These are phyloP conservation scores for Xerocomellus amylosporus DNA, from an alignment of 768 basidiomycete genomes.

Conservation along the genomic window DNA sequence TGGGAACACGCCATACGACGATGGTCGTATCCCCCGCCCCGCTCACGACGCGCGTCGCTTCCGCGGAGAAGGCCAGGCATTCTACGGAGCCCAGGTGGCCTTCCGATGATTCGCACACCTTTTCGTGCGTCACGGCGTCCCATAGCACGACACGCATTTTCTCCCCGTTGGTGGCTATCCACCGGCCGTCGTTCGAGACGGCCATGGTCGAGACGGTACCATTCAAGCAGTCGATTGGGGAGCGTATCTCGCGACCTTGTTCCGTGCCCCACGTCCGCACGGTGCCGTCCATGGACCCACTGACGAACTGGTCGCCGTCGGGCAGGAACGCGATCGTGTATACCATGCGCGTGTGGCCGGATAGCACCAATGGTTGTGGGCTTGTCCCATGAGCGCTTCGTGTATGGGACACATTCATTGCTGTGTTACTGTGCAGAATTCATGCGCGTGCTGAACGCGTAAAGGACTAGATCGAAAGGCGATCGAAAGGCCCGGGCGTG, in stretches of 20 bases:
- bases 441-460: background rate
- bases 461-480: background rate
- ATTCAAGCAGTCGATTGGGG: background rate
- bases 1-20: conserved; percentile 1
- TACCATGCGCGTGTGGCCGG: conserved; percentile 2
- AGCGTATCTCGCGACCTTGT: background rate
- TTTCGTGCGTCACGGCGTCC: background rate
- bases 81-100: background rate
- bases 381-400: background rate
- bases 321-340: conserved; percentile 3
- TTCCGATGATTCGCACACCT: background rate
- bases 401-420: background rate
- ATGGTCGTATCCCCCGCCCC: conserved; percentile 2
- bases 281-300: background rate
- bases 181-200: conserved; percentile 8
- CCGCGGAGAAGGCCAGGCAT: background rate
- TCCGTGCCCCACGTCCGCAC: background rate
- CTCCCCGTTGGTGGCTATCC: conserved; percentile 13
- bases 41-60: background rate
- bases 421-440: background rate
- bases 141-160: background rate
- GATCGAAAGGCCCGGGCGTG: too few species aligned
- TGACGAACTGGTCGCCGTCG: conserved; percentile 1
- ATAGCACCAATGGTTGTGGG: background rate
- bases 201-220: background rate